Conservation (phyloP, 257 asterid species). For the Cruciata laevipes region DNA sequence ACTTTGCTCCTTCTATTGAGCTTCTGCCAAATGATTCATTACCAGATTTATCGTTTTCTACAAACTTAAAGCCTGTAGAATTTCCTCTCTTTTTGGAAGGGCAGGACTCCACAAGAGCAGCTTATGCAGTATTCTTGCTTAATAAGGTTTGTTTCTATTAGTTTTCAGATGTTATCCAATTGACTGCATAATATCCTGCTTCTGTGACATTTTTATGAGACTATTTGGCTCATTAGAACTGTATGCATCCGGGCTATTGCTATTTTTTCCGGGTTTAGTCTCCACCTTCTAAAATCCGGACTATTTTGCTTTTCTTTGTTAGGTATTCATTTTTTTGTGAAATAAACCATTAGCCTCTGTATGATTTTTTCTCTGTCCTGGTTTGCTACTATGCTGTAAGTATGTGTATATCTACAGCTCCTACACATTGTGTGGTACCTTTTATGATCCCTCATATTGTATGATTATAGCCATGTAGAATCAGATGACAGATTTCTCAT, state of each 20-base stretch:
- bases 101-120: conserved; percentile 97
- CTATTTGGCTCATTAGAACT: not conserved
- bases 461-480: not conserved
- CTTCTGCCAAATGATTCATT: conserved; percentile 44
- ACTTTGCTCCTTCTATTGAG: conserved; percentile 76
- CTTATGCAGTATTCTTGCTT: conserved; percentile 91
- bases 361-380: not conserved
- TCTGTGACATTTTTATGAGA: not conserved
- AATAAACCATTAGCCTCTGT: too few relatives aligned
- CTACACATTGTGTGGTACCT: not conserved
- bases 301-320: not conserved
- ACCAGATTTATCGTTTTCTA: conserved; percentile 31
- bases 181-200: not conserved
- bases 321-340: too few relatives aligned
- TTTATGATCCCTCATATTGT: not conserved
- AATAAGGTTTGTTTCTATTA: conserved; percentile 60
- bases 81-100: conserved; percentile 91
- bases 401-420: not conserved
- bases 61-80: conserved; percentile 59
- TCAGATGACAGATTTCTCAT: not conserved
- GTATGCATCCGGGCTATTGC: not conserved
- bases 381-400: not conserved
- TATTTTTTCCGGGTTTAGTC: not conserved
- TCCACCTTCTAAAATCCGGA: not conserved
- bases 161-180: not conserved